Evolutionary conservation across 352 stramenopile species (phyloP).

Genomic region (Pythium monospermum): DNA sequence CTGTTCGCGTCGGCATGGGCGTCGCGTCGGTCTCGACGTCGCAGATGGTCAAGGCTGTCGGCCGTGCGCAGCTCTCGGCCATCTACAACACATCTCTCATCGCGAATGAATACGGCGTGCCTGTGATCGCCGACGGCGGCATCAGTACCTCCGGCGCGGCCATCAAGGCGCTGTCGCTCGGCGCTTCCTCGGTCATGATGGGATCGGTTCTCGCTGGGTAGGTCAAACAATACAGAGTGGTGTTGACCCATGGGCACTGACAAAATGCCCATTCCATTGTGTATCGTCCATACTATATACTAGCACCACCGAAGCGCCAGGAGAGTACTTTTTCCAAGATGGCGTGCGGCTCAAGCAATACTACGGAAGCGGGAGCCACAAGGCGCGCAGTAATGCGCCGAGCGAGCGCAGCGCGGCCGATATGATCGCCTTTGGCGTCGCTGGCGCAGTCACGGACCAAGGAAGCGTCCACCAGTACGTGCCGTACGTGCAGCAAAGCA

Average conservation of each 20-base stretch:
- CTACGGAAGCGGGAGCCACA: constrained; percentile 96
- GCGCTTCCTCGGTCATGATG: constrained; percentile 98
- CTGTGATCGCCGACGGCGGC: constrained; percentile 97
- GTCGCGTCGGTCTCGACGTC: constrained; percentile 99
- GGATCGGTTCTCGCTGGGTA: constrained; percentile 94
- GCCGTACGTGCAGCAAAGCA: constrained; percentile 96
- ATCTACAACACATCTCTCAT: constrained; percentile 97
- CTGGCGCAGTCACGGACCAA: constrained; percentile 97
- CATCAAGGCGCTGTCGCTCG: constrained; percentile 95
- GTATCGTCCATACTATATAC: too few species aligned
- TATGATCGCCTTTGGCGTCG: constrained; percentile 97
- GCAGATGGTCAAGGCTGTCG: constrained; percentile 98
- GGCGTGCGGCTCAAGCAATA: constrained; percentile 98
- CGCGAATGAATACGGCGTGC: constrained; percentile 92
- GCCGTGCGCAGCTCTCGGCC: constrained; percentile 95
- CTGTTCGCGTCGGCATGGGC: constrained; percentile 98
- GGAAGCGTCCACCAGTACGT: constrained; percentile 96
- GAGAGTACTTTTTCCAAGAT: constrained; percentile 99
- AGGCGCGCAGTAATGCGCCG: constrained; percentile 81
- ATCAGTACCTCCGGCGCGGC: constrained; percentile 96
- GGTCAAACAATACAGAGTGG: constrained; percentile 1
- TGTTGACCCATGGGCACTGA: too few species aligned
- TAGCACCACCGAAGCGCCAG: constrained; percentile 95
- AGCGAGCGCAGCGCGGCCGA: constrained; percentile 50
- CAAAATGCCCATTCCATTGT: too few species aligned